Percentiles rank a stretch among this genome's conserved stretches.
phyloP scores from a whole-genome alignment of 208 protist genomes.

The Acanthamoeba divionensis region DNA sequence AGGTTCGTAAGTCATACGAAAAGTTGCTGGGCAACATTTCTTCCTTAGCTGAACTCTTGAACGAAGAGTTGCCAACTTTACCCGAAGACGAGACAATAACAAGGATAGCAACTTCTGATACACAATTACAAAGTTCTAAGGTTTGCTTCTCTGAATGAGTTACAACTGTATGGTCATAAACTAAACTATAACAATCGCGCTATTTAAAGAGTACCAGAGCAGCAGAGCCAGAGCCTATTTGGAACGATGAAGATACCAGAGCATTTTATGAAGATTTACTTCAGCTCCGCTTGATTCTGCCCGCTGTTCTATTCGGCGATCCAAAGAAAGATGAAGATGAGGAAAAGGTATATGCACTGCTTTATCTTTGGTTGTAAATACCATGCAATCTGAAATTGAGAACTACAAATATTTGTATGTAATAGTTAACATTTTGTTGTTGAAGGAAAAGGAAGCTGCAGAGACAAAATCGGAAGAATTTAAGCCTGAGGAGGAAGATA shows the following conservation, averaged over 20 bases:
- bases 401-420: neutral
- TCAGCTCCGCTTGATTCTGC: conserved; percentile 34
- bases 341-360: neutral
- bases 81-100: conserved; percentile 59
- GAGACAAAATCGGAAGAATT: neutral
- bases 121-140: neutral
- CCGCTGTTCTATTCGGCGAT: conserved; percentile 54
- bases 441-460: neutral
- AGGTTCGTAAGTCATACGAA: conserved; percentile 66
- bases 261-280: conserved; percentile 68
- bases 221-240: conserved; percentile 43
- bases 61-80: conserved; percentile 54
- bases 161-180: neutral
- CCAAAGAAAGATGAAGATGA: conserved; percentile 11
- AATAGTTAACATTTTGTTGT: too few relatives aligned
- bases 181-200: neutral
- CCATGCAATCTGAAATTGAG: neutral
- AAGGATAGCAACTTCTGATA: conserved; percentile 18
- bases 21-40: conserved; percentile 63
- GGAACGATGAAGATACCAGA: conserved; percentile 63
- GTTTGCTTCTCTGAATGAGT: neutral
- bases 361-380: neutral
- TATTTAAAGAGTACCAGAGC: neutral
- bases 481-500: neutral
- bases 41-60: conserved; percentile 38